A percentile compares a stretch with the other conserved stretches of the same genome.
Evolutionary conservation across 2,329 filamentous ascomycete genomes (phyloP).

Genomic region (Fusarium pseudonygamai): DNA sequence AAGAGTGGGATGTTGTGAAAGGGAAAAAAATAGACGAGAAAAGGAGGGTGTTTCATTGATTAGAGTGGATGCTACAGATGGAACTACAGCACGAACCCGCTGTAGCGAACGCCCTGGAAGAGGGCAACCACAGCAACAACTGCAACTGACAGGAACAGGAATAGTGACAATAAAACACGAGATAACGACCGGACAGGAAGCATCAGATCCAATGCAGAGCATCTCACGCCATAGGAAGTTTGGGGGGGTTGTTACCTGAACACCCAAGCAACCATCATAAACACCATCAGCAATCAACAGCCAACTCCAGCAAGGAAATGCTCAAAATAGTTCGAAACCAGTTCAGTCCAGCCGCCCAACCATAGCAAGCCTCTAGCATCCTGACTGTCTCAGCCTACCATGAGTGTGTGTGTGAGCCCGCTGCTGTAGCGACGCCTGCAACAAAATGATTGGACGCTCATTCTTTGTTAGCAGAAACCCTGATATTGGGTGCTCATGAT

Average conservation of each 20-base stretch:
- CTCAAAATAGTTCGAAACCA: slow-evolving; percentile 20
- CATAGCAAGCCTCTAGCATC: slow-evolving; percentile 10
- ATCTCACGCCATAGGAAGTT: slow-evolving; percentile 10
- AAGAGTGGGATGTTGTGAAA: slow-evolving; percentile 31
- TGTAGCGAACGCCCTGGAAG: slow-evolving; percentile 21
- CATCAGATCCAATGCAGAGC: neutral
- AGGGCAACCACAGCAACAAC: slow-evolving; percentile 15
- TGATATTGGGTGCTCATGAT: neutral
- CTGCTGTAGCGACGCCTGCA: slow-evolving; percentile 31
- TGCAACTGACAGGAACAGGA: slow-evolving; percentile 16
- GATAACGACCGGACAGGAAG: neutral
- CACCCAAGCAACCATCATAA: slow-evolving; percentile 20
- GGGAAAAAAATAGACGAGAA: slow-evolving; percentile 20
- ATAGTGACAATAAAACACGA: slow-evolving; percentile 5
- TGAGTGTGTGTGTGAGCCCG: slow-evolving; percentile 11
- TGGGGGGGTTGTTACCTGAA: slow-evolving; percentile 5
- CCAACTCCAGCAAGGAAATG: slow-evolving; percentile 8
- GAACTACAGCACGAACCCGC: slow-evolving; percentile 24
- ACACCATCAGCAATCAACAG: slow-evolving; percentile 27
- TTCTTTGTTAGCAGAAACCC: slow-evolving; percentile 16
- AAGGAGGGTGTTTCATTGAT: slow-evolving; percentile 31
- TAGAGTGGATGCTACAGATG: slow-evolving; percentile 27
- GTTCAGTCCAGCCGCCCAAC: slow-evolving; percentile 1
- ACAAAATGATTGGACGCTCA: slow-evolving; percentile 16
- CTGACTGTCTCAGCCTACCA: slow-evolving; percentile 30